A percentile compares a stretch with the other conserved stretches of the same genome.
Conservation (phyloP, 345 rosid genomes). For the Ceriops decandra region DNA sequence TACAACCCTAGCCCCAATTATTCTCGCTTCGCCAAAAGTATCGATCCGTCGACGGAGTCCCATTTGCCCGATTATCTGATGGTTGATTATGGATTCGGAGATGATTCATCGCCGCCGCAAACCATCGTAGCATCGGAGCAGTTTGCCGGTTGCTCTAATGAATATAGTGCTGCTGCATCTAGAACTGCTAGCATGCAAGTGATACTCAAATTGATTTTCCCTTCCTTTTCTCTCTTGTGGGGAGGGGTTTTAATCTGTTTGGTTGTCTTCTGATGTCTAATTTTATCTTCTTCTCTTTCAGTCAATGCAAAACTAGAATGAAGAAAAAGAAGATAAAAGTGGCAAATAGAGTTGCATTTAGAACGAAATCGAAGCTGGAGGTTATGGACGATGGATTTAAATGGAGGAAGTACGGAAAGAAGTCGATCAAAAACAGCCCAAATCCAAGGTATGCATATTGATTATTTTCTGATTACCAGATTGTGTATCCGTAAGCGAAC, state of each 20-base stretch:
- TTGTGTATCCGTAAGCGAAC: too few species aligned
- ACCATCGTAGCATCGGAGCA: constrained; percentile 38
- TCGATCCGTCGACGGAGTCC: constrained; percentile 29
- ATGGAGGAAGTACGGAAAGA: constrained; percentile 96
- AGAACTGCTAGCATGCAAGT: constrained; percentile 45
- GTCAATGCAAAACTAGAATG: constrained; percentile 27
- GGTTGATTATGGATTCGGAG: constrained; percentile 25
- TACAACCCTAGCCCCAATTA: constrained; percentile 45
- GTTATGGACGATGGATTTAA: constrained; percentile 89
- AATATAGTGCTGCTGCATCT: constrained; percentile 18
- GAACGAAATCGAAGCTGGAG: constrained; percentile 72
- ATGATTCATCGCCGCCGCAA: constrained; percentile 31
- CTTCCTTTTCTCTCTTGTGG: not conserved
- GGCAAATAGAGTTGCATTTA: constrained; percentile 66
- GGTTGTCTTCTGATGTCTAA: not conserved
- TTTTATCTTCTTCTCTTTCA: not conserved
- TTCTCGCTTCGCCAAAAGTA: constrained; percentile 10
- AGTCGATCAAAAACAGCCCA: constrained; percentile 76
- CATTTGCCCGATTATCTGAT: constrained; percentile 41
- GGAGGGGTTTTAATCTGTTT: too few species aligned
- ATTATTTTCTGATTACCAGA: too few species aligned
- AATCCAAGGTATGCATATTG: constrained; percentile 63
- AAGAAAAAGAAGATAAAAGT: constrained; percentile 36
- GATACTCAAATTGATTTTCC: not conserved
- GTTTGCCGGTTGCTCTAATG: constrained; percentile 15